Base-by-base conservation (phyloP, 2,329 filamentous ascomycete genomes). In the Sporothrix brunneoviolacea region DNA sequence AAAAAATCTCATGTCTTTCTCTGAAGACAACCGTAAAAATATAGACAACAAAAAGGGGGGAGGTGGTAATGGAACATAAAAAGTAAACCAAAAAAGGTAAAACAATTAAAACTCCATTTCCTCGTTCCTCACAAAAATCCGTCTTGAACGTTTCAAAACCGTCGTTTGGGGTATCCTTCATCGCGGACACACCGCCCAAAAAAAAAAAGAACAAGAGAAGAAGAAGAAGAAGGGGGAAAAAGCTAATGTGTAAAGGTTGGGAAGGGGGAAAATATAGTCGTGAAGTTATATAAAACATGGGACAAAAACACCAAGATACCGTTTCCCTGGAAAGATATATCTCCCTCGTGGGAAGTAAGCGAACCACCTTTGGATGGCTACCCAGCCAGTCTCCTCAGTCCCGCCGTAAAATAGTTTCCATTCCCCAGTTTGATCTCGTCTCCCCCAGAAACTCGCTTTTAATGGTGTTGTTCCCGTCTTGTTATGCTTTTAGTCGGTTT, bases 161-260 rank as follows among this genome's bases (percentile, higher is more conserved):
- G 44, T 44, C 40, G 38, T 32, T 43, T 36, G 45, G 54, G 54
- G 54, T 55, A 55, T 55, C 48, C 54, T 43, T 53, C 48, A 24
- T 53, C 41, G 53, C 53, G 50, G 53, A 55, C 32, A 50, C 50
- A 47, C 43, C 24, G 44, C 43, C 38, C 41, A 52, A 38, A 49
- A 44, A 36, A 21, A 27, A 21, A 48, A 33, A 24, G 12, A 13
- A 28, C 16, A 13, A 28, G 5, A 12, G 22, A 22, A 42, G 38
- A 21, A 27, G 22, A 36, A 30, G 19, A 36, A 30, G 6, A 13
- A 28, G 8, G 18, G 41, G 21, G 40, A 35, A 38, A 30, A 33
- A 49, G 15, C 10, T 28, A 19, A 37, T 37, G 35, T 16, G 19
- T 24, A 12, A 12, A 24, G 15, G 15, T 12, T n/a, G 35, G 30